Conservation (phyloP, 306 rosid genomes). For the Ormosia semicastrata region DNA sequence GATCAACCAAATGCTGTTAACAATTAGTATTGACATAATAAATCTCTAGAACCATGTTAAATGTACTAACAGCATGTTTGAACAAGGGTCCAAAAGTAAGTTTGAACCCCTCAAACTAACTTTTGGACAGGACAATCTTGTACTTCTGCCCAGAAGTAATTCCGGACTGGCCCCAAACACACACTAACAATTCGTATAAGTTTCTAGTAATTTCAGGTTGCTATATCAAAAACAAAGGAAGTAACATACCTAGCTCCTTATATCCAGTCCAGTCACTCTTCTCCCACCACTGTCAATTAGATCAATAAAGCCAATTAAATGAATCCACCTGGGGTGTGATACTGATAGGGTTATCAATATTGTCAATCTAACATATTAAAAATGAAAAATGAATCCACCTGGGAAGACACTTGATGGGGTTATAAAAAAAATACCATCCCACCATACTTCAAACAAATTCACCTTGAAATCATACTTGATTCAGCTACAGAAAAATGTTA, state of each 20-base stretch:
- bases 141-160: constrained; percentile 4
- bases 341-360: constrained; percentile 55
- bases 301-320: constrained; percentile 94
- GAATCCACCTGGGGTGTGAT: constrained; percentile 80
- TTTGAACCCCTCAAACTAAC: constrained; percentile 1
- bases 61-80: constrained; percentile 12
- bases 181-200: background rate
- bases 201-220: constrained; percentile 13
- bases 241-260: constrained; percentile 91
- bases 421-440: constrained; percentile 14
- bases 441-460: constrained; percentile 12
- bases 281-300: constrained; percentile 99
- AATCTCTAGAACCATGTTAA: constrained; percentile 8
- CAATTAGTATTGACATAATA: background rate
- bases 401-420: constrained; percentile 12
- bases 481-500: constrained; percentile 1
- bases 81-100: constrained; percentile 8
- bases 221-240: constrained; percentile 17
- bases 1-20: background rate
- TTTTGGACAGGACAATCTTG: background rate
- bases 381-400: constrained; percentile 23
- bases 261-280: constrained; percentile 99
- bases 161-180: background rate
- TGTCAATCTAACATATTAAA: constrained; percentile 30
- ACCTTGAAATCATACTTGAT: background rate